phyloP scores from a whole-genome alignment of 352 stramenopile genomes.

The Sclerospora graminicola region DNA sequence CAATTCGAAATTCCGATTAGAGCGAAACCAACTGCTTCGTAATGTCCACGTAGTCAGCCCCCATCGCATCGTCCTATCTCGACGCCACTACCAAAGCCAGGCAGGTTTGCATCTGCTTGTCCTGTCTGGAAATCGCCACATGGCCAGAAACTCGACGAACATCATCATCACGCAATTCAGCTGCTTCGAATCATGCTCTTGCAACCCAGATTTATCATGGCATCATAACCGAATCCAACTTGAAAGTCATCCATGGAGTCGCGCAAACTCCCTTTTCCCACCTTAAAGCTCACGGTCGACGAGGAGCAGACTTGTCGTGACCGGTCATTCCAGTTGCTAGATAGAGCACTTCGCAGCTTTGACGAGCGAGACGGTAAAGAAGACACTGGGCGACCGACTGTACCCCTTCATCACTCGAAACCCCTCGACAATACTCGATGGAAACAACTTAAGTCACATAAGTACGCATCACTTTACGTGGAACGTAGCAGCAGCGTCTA shows the following conservation, averaged over 20 bases:
- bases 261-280: constrained; percentile 8
- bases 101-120: no score
- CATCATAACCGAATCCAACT: constrained; percentile 8
- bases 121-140: no score
- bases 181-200: no score
- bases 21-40: no score
- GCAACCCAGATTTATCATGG: no score
- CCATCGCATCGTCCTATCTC: no score
- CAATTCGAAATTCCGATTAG: no score
- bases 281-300: constrained; percentile 10
- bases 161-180: no score
- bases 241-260: constrained; percentile 1
- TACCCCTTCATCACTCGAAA: constrained; percentile 9
- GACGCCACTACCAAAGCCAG: no score
- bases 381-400: constrained; percentile 3
- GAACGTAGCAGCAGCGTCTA: constrained; percentile 13
- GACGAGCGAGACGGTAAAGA: constrained; percentile 16
- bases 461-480: constrained; percentile 18
- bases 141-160: no score
- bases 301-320: constrained; percentile 19
- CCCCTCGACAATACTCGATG: constrained; percentile 19
- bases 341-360: constrained; percentile 20
- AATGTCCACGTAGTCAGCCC: no score
- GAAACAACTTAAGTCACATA: constrained; percentile 22
- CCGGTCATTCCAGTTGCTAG: constrained; percentile 19